Evolutionary conservation across 2,329 filamentous ascomycete genomes (phyloP).

Genomic region (Davidsoniella eucalypti): DNA sequence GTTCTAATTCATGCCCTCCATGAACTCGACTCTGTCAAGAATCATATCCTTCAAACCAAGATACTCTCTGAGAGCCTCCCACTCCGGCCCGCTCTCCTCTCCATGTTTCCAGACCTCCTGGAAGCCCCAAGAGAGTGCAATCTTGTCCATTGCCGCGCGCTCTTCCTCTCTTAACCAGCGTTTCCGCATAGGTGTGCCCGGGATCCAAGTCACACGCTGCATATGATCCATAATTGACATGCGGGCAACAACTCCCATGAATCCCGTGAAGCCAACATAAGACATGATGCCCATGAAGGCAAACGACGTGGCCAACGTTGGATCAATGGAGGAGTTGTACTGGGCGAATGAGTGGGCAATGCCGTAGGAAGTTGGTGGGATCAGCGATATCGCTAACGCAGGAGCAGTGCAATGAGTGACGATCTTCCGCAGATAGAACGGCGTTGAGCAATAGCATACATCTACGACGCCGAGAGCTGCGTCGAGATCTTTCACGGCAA

Average conservation of each 20-base stretch:
- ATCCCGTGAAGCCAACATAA: constrained; percentile 67
- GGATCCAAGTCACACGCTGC: constrained; percentile 79
- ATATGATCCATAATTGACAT: constrained; percentile 89
- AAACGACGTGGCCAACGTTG: constrained; percentile 55
- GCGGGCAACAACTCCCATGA: constrained; percentile 68
- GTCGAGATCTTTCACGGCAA: constrained; percentile 60
- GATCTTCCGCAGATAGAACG: constrained; percentile 52
- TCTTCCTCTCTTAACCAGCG: constrained; percentile 86
- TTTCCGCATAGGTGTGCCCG: constrained; percentile 61
- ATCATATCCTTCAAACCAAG: constrained; percentile 74
- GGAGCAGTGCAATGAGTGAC: constrained; percentile 48
- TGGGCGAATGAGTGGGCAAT: constrained; percentile 43
- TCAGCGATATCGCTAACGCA: constrained; percentile 35
- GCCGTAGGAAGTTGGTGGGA: constrained; percentile 53
- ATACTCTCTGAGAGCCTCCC: constrained; percentile 73
- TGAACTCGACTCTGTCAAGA: constrained; percentile 72
- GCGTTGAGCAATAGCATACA: constrained; percentile 47
- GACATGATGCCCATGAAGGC: constrained; percentile 68
- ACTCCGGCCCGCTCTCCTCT: constrained; percentile 81
- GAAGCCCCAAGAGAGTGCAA: constrained; percentile 86
- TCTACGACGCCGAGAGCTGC: constrained; percentile 63
- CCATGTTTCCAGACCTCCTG: constrained; percentile 63
- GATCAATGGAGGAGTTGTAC: constrained; percentile 64
- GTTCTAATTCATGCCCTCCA: constrained; percentile 60
- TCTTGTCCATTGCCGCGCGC: constrained; percentile 66